Percentiles rank a stretch among this genome's conserved stretches.
Conservation (phyloP, 257 asterid genomes). For the Lycium barbarum region DNA sequence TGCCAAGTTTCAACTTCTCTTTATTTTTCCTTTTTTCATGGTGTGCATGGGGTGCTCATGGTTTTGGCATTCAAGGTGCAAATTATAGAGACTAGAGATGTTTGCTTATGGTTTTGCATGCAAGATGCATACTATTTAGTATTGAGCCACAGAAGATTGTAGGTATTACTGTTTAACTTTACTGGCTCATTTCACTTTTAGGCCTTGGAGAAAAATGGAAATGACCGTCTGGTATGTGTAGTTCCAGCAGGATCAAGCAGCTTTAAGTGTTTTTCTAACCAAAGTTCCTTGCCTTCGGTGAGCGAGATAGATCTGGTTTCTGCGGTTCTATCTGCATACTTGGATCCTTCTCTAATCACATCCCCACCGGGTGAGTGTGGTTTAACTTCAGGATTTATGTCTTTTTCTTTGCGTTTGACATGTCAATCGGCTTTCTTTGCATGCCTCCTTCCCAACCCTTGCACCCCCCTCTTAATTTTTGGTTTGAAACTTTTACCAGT, state of each 20-base stretch:
- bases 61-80: neutral
- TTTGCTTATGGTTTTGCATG: neutral
- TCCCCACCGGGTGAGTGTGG: slow-evolving; percentile 73
- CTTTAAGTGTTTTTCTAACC: slow-evolving; percentile 43
- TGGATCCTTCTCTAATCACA: slow-evolving; percentile 68
- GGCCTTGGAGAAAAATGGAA: slow-evolving; percentile 56
- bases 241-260: slow-evolving; percentile 59
- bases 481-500: slow-evolving; percentile 9
- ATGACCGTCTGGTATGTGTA: slow-evolving; percentile 54
- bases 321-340: slow-evolving; percentile 74
- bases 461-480: neutral
- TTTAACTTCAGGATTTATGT: neutral
- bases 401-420: neutral
- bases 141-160: neutral
- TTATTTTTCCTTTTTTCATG: neutral
- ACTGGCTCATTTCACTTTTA: slow-evolving; percentile 33
- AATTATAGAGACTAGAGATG: neutral
- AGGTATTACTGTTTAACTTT: neutral
- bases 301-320: slow-evolving; percentile 76
- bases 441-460: neutral
- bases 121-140: slow-evolving; percentile 8
- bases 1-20: slow-evolving; percentile 10
- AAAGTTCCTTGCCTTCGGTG: slow-evolving; percentile 58
- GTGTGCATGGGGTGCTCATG: slow-evolving; percentile 24
- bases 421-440: neutral